A percentile compares a stretch with the other conserved stretches of the same genome.
phyloP scores from a whole-genome alignment of 2,329 filamentous ascomycete genomes.

The Esteya vermicola region DNA sequence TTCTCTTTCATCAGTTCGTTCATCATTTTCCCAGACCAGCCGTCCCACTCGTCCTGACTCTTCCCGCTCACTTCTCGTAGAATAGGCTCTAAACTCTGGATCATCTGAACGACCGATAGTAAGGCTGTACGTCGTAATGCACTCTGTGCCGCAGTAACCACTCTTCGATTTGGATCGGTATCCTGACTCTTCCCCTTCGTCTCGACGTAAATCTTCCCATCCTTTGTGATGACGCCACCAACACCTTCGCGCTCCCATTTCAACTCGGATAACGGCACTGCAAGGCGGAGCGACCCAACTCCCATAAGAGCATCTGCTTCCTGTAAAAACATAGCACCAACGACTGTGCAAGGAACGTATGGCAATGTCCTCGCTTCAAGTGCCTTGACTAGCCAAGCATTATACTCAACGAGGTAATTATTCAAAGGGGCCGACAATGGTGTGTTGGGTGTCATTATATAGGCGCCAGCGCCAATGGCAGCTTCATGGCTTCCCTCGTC shows the following conservation, averaged over 20 bases:
- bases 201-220: slow-evolving; percentile 46
- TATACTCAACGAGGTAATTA: slow-evolving; percentile 69
- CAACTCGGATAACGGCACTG: slow-evolving; percentile 73
- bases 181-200: slow-evolving; percentile 20
- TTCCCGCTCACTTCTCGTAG: slow-evolving; percentile 73
- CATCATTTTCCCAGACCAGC: slow-evolving; percentile 81
- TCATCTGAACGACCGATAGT: slow-evolving; percentile 65
- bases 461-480: slow-evolving; percentile 61
- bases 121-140: slow-evolving; percentile 70
- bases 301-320: slow-evolving; percentile 60
- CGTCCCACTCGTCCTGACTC: slow-evolving; percentile 82
- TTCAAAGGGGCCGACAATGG: slow-evolving; percentile 72
- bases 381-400: slow-evolving; percentile 64
- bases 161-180: slow-evolving; percentile 9
- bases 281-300: slow-evolving; percentile 60
- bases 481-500: slow-evolving; percentile 41
- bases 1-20: slow-evolving; percentile 66
- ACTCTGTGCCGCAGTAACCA: slow-evolving; percentile 52
- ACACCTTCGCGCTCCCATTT: slow-evolving; percentile 74
- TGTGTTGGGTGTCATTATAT: slow-evolving; percentile 69
- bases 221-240: slow-evolving; percentile 46
- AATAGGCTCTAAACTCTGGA: slow-evolving; percentile 72
- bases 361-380: slow-evolving; percentile 58
- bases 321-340: slow-evolving; percentile 65
- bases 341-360: slow-evolving; percentile 62